Conservation (phyloP, 2,329 filamentous ascomycete genomes). For the Neospermospora avenae region DNA sequence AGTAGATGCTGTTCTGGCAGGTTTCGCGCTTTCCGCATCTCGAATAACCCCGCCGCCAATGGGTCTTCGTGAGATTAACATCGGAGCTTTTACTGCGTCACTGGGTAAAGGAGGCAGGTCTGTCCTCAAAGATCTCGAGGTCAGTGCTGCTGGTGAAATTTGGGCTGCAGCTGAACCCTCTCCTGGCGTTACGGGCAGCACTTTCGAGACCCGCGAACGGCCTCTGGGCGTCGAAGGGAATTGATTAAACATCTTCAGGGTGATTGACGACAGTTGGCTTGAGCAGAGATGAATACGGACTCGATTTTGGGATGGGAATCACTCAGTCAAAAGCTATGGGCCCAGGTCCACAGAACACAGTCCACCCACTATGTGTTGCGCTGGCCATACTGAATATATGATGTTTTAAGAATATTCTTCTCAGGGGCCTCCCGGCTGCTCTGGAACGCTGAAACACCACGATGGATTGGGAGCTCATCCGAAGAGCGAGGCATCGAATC, state of each 20-base stretch:
- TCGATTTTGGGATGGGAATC: not conserved
- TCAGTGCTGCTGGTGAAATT: constrained; percentile 6
- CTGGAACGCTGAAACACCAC: constrained; percentile 13
- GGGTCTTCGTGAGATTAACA: constrained; percentile 28
- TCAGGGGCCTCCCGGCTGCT: not conserved
- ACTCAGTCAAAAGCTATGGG: not conserved
- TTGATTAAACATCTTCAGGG: constrained; percentile 8
- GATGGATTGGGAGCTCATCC: constrained; percentile 9
- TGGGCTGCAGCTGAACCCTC: not conserved
- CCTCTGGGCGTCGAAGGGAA: constrained; percentile 24
- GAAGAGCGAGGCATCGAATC: constrained; percentile 15
- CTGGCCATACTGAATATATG: constrained; percentile 5
- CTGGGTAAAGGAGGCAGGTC: constrained; percentile 27
- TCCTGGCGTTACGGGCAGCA: constrained; percentile 22
- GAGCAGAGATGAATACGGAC: constrained; percentile 1
- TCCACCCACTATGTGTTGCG: constrained; percentile 9
- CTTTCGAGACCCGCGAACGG: constrained; percentile 30
- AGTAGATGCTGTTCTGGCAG: constrained; percentile 20
- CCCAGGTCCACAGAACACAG: constrained; percentile 3
- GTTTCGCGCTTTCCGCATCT: constrained; percentile 4
- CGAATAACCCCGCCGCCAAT: constrained; percentile 20
- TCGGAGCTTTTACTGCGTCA: constrained; percentile 15
- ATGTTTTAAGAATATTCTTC: constrained; percentile 11
- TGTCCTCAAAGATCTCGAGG: constrained; percentile 15
- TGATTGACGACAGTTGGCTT: not conserved